These are phyloP conservation scores for Suillus occidentalis DNA, from an alignment of 768 basidiomycete genomes.

Conservation along the genomic window DNA sequence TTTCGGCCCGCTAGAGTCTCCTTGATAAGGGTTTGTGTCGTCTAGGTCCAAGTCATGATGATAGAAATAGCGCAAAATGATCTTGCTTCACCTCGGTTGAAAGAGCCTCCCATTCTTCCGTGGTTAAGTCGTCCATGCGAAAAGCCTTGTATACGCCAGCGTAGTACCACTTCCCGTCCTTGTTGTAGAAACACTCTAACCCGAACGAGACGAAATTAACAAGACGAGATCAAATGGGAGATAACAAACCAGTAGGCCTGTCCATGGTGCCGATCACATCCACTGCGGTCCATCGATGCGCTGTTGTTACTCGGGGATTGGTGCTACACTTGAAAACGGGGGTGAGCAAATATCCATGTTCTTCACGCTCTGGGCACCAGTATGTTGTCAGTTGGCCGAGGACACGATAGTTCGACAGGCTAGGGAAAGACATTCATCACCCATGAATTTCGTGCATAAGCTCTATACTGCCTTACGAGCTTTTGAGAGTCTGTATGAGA, in stretches of 20 bases:
- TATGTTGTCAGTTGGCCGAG: slow-evolving; percentile 66
- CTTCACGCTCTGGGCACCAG: slow-evolving; percentile 83
- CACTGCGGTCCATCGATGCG: slow-evolving; percentile 71
- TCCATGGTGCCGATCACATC: slow-evolving; percentile 61
- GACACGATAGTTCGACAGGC: slow-evolving; percentile 65
- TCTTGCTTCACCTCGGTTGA: slow-evolving; percentile 53
- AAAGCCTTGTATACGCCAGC: slow-evolving; percentile 76
- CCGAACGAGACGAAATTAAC: background rate
- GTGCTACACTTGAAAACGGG: slow-evolving; percentile 78
- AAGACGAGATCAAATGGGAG: background rate
- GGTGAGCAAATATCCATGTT: slow-evolving; percentile 75
- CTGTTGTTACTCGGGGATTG: slow-evolving; percentile 72
- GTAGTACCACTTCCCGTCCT: slow-evolving; percentile 81
- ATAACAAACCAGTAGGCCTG: slow-evolving; percentile 57
- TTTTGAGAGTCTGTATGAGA: slow-evolving; percentile 48
- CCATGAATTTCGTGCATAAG: slow-evolving; percentile 1
- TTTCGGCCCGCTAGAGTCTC: slow-evolving; percentile 72
- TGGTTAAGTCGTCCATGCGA: slow-evolving; percentile 60
- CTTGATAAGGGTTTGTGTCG: slow-evolving; percentile 63
- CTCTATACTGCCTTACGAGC: slow-evolving; percentile 43
- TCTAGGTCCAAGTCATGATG: slow-evolving; percentile 38
- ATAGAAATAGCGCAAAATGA: slow-evolving; percentile 3
- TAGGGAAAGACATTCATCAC: slow-evolving; percentile 25
- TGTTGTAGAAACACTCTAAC: slow-evolving; percentile 79
- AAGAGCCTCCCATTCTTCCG: slow-evolving; percentile 69